Evolutionary conservation across 1,284 basidiomycete species (phyloP).

Genomic region (Pseudozyma sp.): DNA sequence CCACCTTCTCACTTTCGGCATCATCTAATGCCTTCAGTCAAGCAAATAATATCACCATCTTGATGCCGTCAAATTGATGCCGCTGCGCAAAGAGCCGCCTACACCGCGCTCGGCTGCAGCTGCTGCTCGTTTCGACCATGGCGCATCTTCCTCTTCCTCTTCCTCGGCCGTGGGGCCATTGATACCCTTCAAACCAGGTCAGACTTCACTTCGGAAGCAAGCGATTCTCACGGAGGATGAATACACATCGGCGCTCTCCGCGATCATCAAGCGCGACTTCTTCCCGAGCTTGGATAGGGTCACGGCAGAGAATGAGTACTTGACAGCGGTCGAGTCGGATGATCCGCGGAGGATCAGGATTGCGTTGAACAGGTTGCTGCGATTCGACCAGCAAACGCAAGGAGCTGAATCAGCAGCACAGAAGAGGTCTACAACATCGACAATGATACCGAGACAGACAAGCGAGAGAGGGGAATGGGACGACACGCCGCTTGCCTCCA

Average conservation of each 20-base stretch:
- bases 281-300: slow-evolving; percentile 75
- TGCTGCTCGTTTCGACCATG: slow-evolving; percentile 6
- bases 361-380: slow-evolving; percentile 39
- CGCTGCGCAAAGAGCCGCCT: slow-evolving; percentile 45
- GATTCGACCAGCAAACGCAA: slow-evolving; percentile 25
- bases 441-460: neutral
- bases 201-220: slow-evolving; percentile 56
- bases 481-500: slow-evolving; percentile 28
- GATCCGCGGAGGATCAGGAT: slow-evolving; percentile 31
- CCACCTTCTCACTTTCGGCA: neutral
- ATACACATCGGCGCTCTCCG: slow-evolving; percentile 89
- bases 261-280: slow-evolving; percentile 96
- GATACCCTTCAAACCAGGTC: slow-evolving; percentile 45
- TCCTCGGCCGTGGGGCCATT: slow-evolving; percentile 32
- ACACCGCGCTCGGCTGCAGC: slow-evolving; percentile 44
- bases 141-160: slow-evolving; percentile 9
- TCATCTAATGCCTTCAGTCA: too few relatives aligned
- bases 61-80: slow-evolving; percentile 42
- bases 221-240: slow-evolving; percentile 79
- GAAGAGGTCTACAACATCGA: neutral
- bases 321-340: slow-evolving; percentile 56
- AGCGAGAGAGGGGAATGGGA: slow-evolving; percentile 33
- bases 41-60: neutral
- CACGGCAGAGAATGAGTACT: slow-evolving; percentile 63
- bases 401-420: neutral